phyloP scores from a whole-genome alignment of 257 asterid genomes.

The Solanum peruvianum region DNA sequence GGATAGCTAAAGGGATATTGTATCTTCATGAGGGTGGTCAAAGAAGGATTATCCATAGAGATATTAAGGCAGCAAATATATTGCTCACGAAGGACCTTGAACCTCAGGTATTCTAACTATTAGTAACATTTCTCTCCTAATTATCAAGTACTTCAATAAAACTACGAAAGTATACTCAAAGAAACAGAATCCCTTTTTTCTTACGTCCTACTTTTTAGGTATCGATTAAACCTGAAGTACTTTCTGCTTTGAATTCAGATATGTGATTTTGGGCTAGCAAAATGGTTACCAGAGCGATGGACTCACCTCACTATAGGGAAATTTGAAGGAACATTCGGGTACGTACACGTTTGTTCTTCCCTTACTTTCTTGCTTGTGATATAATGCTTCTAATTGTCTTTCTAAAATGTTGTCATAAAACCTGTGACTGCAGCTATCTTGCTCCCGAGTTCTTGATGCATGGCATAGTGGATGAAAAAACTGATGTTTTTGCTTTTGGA shows the following conservation, averaged over 20 bases:
- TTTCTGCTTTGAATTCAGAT: slow-evolving; percentile 22
- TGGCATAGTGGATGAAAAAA: slow-evolving; percentile 89
- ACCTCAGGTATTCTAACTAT: slow-evolving; percentile 52
- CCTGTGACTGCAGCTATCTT: slow-evolving; percentile 41
- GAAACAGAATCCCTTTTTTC: neutral
- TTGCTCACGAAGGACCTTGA: slow-evolving; percentile 76
- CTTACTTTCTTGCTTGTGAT: neutral
- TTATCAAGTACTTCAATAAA: neutral
- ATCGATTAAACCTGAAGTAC: neutral
- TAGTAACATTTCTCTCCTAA: neutral
- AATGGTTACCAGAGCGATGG: slow-evolving; percentile 68
- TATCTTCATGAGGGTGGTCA: slow-evolving; percentile 93
- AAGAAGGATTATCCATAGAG: slow-evolving; percentile 89
- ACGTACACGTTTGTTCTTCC: neutral
- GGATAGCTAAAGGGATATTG: slow-evolving; percentile 70
- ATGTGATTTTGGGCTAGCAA: slow-evolving; percentile 72
- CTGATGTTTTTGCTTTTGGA: slow-evolving; percentile 79
- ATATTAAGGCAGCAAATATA: slow-evolving; percentile 90
- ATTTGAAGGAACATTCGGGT: slow-evolving; percentile 75
- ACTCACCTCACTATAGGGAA: slow-evolving; percentile 44
- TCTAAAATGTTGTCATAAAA: neutral
- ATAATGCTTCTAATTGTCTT: neutral
- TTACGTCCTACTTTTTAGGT: neutral
- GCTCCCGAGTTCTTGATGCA: slow-evolving; percentile 97
- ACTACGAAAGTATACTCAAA: neutral